Evolutionary conservation across 805 yeast genomes (phyloP), one percentile per base, ranked within the genome.

Genomic region (Saccharomycopsis fodiens): DNA sequence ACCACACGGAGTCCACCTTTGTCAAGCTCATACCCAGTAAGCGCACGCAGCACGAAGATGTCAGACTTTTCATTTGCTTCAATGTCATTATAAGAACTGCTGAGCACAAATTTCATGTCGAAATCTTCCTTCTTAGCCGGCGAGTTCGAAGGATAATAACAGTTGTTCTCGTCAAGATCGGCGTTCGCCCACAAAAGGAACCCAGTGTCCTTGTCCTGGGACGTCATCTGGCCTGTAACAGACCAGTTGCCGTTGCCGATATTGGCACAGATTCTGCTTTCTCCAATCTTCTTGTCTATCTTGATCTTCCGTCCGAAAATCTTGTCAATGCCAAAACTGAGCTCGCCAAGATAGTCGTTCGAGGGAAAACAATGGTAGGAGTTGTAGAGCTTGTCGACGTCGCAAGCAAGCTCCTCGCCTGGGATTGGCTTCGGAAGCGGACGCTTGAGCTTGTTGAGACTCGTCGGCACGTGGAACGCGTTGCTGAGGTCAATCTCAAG

Each of bases 11-110:
- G 69, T 0, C 96, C 96, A 47, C 97, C 97, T 49, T 77, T 72
- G 57, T 87, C 96, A 59, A 85, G 95, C 1, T 96, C 88, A 57
- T 82, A 82, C 0, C 97, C 97, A 0, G 96, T 86, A 44, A 91
- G 71, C 0, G 97, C 85, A 50, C 98, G 74, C 17, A 93, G 82
- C 0, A 83, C 94, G 45, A 59, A 61, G 2, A 93, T 66, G 1
- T 47, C 41, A n/a, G 54, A 52, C 15, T 39, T 41, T 3, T 38
- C 21, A 15, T 4, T n/a, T 13, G 39, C 42, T 12, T 32, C 35
- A 7, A 45, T 30, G 15, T 32, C 32, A 8, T 38, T 34, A 21
- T 27, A 37, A 3, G 51, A 42, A 16, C 35, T 39, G 30, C 39
- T 32, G 23, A 47, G 35, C 8, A 30, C 23, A 31, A 51, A 51